Conservation (phyloP, 331 rosid species). For the Dryas integrifolia region DNA sequence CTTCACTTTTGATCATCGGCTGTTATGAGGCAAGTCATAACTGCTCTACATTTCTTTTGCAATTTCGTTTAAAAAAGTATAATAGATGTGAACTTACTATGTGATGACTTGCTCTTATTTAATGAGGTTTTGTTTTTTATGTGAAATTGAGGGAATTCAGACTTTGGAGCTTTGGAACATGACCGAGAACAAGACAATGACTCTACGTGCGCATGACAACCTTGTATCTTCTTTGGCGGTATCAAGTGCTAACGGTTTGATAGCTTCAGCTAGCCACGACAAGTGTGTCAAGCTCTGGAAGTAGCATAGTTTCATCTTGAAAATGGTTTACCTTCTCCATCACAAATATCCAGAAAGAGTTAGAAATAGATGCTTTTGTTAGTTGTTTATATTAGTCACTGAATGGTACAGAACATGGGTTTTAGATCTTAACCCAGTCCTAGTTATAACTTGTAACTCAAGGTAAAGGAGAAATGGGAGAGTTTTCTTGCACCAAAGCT, state of each 20-base stretch:
- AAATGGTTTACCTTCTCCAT: slow-evolving; percentile 15
- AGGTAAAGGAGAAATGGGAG: not conserved
- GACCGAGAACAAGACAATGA: slow-evolving; percentile 46
- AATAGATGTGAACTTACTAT: not conserved
- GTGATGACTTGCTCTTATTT: not conserved
- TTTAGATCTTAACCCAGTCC: slow-evolving; percentile 29
- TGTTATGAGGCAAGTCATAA: slow-evolving; percentile 50
- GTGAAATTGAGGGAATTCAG: slow-evolving; percentile 36
- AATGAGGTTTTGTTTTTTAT: slow-evolving; percentile 1
- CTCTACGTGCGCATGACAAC: slow-evolving; percentile 54
- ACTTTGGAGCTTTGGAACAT: slow-evolving; percentile 68
- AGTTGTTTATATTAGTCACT: slow-evolving; percentile 1
- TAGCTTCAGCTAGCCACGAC: slow-evolving; percentile 80
- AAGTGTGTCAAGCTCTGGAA: slow-evolving; percentile 74
- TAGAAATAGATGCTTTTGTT: slow-evolving; percentile 13
- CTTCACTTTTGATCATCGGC: slow-evolving; percentile 52
- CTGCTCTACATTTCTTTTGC: slow-evolving; percentile 4
- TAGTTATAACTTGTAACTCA: not conserved
- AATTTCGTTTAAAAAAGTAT: slow-evolving; percentile 16
- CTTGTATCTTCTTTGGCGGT: slow-evolving; percentile 61
- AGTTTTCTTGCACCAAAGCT: slow-evolving; percentile 2
- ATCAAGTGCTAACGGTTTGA: slow-evolving; percentile 51
- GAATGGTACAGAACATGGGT: slow-evolving; percentile 11
- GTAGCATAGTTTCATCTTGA: slow-evolving; percentile 23
- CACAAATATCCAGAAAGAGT: not conserved